phyloP scores from a whole-genome alignment of 2,329 filamentous ascomycete genomes.

The Rhytidhysteron rufulum region DNA sequence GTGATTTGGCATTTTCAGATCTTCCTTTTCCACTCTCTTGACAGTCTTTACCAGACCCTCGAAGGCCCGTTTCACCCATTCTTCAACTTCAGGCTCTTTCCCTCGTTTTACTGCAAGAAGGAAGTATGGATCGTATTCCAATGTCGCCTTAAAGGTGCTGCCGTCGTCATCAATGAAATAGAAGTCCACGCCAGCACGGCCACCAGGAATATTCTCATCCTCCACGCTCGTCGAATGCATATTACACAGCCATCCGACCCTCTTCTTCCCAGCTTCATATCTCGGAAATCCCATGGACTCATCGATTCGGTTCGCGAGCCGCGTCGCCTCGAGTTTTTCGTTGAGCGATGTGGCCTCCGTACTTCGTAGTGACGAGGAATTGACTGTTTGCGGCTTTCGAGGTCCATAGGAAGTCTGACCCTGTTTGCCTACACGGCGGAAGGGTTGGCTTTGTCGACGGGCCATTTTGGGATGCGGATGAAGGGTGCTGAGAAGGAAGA shows the following conservation, averaged over 20 bases:
- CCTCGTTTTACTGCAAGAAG: slow-evolving; percentile 85
- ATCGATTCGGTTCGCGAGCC: slow-evolving; percentile 83
- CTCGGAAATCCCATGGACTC: slow-evolving; percentile 91
- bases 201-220: slow-evolving; percentile 78
- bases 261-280: slow-evolving; percentile 83
- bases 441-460: slow-evolving; percentile 38
- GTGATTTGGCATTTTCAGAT: slow-evolving; percentile 92
- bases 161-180: slow-evolving; percentile 81
- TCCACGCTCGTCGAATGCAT: slow-evolving; percentile 85
- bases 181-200: slow-evolving; percentile 87
- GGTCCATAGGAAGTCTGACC: slow-evolving; percentile 44
- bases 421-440: slow-evolving; percentile 41
- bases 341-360: slow-evolving; percentile 86
- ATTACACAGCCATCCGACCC: slow-evolving; percentile 90
- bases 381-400: slow-evolving; percentile 69
- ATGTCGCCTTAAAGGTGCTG: slow-evolving; percentile 88
- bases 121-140: slow-evolving; percentile 97
- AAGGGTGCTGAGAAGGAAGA: slow-evolving; percentile 14
- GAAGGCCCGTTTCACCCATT: slow-evolving; percentile 78
- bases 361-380: slow-evolving; percentile 67
- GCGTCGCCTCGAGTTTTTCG: slow-evolving; percentile 84
- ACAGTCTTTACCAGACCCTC: slow-evolving; percentile 80
- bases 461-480: slow-evolving; percentile 35
- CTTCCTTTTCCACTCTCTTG: slow-evolving; percentile 81
- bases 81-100: slow-evolving; percentile 88